phyloP scores from a whole-genome alignment of 306 rosid genomes.

The Begonia peltatifolia region DNA sequence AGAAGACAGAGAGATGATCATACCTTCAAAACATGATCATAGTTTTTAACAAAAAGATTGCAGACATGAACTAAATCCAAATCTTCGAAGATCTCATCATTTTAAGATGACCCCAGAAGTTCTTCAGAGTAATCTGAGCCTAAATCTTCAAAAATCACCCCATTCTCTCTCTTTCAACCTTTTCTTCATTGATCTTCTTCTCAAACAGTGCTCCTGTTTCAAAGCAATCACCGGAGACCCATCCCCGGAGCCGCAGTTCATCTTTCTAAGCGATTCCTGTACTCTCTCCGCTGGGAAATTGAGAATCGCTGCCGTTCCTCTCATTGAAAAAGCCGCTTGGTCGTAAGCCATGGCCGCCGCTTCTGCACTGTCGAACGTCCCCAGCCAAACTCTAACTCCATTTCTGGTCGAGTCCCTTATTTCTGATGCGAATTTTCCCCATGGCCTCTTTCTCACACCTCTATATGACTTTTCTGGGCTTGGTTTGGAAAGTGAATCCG shows the following conservation, averaged over 20 bases:
- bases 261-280: slow-evolving; percentile 28
- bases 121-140: slow-evolving; percentile 39
- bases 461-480: slow-evolving; percentile 14
- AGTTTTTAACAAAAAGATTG: too few relatives aligned
- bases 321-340: slow-evolving; percentile 53
- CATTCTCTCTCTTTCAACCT: slow-evolving; percentile 9
- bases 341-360: slow-evolving; percentile 67
- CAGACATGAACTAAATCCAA: too few relatives aligned
- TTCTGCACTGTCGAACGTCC: slow-evolving; percentile 60
- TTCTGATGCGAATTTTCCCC: slow-evolving; percentile 73
- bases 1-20: too few relatives aligned
- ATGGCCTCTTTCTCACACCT: slow-evolving; percentile 52
- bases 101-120: slow-evolving; percentile 14
- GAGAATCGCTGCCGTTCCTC: slow-evolving; percentile 35
- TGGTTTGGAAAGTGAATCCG: slow-evolving; percentile 9
- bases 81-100: too few relatives aligned
- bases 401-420: slow-evolving; percentile 51
- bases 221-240: slow-evolving; percentile 48
- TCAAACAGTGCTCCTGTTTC: slow-evolving; percentile 33
- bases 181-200: slow-evolving; percentile 17
- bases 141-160: slow-evolving; percentile 40
- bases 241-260: slow-evolving; percentile 21
- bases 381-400: slow-evolving; percentile 57
- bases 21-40: too few relatives aligned
- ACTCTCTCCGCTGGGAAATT: slow-evolving; percentile 39